phyloP scores from a whole-genome alignment of 805 yeast genomes.

The Wickerhamomyces hampshirensis region DNA sequence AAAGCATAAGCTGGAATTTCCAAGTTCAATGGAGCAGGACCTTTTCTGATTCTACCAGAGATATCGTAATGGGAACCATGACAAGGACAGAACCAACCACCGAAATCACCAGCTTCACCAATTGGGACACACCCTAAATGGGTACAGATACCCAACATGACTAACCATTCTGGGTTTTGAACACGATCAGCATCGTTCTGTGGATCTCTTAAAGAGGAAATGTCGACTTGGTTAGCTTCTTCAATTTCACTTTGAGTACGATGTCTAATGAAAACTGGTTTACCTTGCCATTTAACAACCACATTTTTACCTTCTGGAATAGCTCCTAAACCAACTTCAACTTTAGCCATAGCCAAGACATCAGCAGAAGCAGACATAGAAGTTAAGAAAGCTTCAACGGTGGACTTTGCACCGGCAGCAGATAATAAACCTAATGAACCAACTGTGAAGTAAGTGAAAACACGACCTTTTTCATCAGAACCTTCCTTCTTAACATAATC shows the following conservation, averaged over 20 bases:
- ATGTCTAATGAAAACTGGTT: conserved; percentile 99
- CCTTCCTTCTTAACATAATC: conserved; percentile 68
- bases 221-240: conserved; percentile 85
- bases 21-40: conserved; percentile 99
- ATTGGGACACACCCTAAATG: conserved; percentile 99
- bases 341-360: conserved; percentile 98
- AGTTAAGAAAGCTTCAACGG: conserved; percentile 87
- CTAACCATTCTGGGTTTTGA: conserved; percentile 95
- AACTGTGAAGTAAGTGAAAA: conserved; percentile 93
- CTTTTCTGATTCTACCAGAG: conserved; percentile 99
- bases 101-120: conserved; percentile 99
- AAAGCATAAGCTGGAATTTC: conserved; percentile 93
- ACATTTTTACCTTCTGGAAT: conserved; percentile 98
- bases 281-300: conserved; percentile 99
- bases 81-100: conserved; percentile 99
- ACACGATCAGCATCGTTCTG: conserved; percentile 91
- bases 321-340: conserved; percentile 88
- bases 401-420: conserved; percentile 94
- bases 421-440: conserved; percentile 89
- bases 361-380: conserved; percentile 98
- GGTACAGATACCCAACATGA: conserved; percentile 99
- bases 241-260: conserved; percentile 90
- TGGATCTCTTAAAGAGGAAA: conserved; percentile 85
- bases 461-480: conserved; percentile 74
- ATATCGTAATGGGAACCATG: conserved; percentile 99